These are phyloP conservation scores for Halophytophthora batemanensis DNA, from an alignment of 352 stramenopile species.

Conservation along the genomic window DNA sequence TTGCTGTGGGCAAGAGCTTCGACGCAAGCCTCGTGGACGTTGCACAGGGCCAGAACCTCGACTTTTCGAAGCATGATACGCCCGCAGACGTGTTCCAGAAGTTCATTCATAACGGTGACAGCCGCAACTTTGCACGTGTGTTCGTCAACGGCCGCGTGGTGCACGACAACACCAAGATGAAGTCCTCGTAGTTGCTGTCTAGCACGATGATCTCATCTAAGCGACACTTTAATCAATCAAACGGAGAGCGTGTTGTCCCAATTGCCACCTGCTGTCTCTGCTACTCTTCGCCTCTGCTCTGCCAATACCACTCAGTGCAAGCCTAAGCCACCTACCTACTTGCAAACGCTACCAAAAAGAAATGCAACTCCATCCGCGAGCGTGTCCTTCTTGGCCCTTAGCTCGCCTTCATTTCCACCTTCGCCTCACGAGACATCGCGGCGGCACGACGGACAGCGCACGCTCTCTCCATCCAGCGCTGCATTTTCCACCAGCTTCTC, in stretches of 20 bases:
- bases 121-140: slow-evolving; percentile 76
- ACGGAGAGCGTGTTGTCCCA: slow-evolving; percentile 1
- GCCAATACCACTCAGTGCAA: neutral
- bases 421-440: slow-evolving; percentile 12
- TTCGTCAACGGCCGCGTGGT: slow-evolving; percentile 63
- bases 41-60: slow-evolving; percentile 38
- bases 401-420: neutral
- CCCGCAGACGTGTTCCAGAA: slow-evolving; percentile 75
- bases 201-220: no score
- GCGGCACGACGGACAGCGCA: slow-evolving; percentile 30
- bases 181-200: no score
- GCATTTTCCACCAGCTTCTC: slow-evolving; percentile 33
- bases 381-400: no score
- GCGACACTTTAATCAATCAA: no score
- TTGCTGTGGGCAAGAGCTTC: slow-evolving; percentile 77
- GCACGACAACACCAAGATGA: no score
- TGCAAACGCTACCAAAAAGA: slow-evolving; percentile 7
- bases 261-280: no score
- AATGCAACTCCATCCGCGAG: no score
- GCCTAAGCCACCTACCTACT: slow-evolving; percentile 4
- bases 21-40: slow-evolving; percentile 84
- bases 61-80: slow-evolving; percentile 41
- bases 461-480: slow-evolving; percentile 18
- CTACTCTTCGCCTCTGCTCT: neutral
- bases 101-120: slow-evolving; percentile 82